Evolutionary conservation across 73 alveolate genomes (phyloP), one percentile per base, ranked within the genome.

Genomic region (Paraurostyla sp.): DNA sequence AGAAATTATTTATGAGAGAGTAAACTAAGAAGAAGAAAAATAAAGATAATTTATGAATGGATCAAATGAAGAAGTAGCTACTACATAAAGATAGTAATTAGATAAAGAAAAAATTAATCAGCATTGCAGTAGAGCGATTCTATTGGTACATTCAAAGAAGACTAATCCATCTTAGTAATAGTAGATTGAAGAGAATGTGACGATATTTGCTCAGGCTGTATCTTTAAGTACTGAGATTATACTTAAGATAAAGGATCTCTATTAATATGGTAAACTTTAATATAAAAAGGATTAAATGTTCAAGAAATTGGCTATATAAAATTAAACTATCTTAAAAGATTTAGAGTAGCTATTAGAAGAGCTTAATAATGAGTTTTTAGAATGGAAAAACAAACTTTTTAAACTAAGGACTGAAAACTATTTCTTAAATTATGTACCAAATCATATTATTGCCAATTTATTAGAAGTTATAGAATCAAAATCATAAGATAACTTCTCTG

Each of bases 391-490:
- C 7, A 25, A 9, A 45, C 56, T 73, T 3, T 9, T 16, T 18
- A 2, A 3, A 15, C 30, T 22, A 3, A 73, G 87, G 29, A 42
- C 41, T 1, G 2, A 43, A 3, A 43, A 30, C 36, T 73, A 73
- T 50, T 73, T 73, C 38, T 35, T 73, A 13, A 73, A 45, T 27
- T 73, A 73, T 73, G 71, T 73, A 11, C 87, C 87, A 7, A 73
- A 73, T 45, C 35, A 73, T 3, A 3, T 73, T 4, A 57, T 73
- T 1, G 68, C 71, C 2, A 13, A 40, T 20, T 33, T 73, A 16
- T 73, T 50, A 43, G 13, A 42, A 9, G 46, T 73, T 16, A 13
- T 23, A 73, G n/a, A 27, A 73, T 11, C 13, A 13, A 13, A 32
- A 20, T 33, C 36, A 45, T 23, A 18, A 45, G 46, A 46, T 13